A percentile compares a stretch with the other conserved stretches of the same genome.
These are phyloP conservation scores for Candida quercuum DNA, from an alignment of 805 yeast genomes.

Conservation along the genomic window DNA sequence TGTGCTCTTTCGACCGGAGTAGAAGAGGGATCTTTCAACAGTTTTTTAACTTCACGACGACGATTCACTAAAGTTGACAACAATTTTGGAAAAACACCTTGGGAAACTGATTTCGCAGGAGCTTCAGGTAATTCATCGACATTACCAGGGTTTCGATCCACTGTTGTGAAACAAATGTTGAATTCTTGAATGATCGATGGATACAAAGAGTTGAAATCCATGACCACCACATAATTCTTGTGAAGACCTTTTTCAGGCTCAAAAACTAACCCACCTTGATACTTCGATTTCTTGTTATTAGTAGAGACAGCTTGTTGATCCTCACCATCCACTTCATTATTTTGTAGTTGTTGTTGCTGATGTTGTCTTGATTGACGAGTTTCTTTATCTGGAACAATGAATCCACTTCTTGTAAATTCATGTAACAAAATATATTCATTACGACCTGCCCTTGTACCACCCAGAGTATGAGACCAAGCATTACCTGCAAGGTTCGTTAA, in stretches of 20 bases:
- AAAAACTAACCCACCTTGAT: constrained; percentile 90
- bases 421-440: constrained; percentile 90
- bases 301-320: constrained; percentile 41
- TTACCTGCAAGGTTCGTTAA: constrained; percentile 93
- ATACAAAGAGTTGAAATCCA: constrained; percentile 97
- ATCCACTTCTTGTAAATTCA: constrained; percentile 77
- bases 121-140: constrained; percentile 62
- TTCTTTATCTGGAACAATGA: constrained; percentile 84
- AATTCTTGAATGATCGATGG: constrained; percentile 97
- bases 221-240: constrained; percentile 80
- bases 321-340: constrained; percentile 22
- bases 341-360: constrained; percentile 23
- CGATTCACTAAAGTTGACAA: constrained; percentile 81
- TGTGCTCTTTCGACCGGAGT: constrained; percentile 66
- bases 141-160: constrained; percentile 55
- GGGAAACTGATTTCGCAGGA: constrained; percentile 52
- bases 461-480: constrained; percentile 92
- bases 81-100: constrained; percentile 84
- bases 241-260: constrained; percentile 96
- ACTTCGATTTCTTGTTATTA: constrained; percentile 64
- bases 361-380: constrained; percentile 33
- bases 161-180: constrained; percentile 96
- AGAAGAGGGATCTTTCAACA: constrained; percentile 70
- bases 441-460: constrained; percentile 95
- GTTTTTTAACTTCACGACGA: constrained; percentile 86